A percentile compares a stretch with the other conserved stretches of the same genome.
Conservation (phyloP, 2,329 filamentous ascomycete genomes). For the Talaromyces sp. region DNA sequence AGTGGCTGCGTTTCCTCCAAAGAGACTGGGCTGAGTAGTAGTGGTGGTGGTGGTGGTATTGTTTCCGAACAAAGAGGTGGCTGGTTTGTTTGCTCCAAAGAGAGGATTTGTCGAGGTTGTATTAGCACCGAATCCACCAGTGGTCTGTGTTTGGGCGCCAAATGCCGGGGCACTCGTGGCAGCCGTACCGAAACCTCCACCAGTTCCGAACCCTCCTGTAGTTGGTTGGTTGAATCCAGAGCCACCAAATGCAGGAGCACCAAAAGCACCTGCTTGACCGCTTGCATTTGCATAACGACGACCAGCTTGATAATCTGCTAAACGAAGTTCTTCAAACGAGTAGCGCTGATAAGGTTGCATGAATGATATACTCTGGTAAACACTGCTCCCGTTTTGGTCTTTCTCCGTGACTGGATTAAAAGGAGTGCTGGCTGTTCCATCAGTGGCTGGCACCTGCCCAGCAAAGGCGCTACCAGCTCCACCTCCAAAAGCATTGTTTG, state of each 20-base stretch:
- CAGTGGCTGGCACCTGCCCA: slow-evolving; percentile 35
- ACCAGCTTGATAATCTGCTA: slow-evolving; percentile 85
- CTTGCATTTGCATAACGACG: slow-evolving; percentile 76
- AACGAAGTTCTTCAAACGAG: slow-evolving; percentile 74
- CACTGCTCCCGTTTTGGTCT: slow-evolving; percentile 37
- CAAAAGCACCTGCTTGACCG: slow-evolving; percentile 77
- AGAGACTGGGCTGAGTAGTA: slow-evolving; percentile 35
- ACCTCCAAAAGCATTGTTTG: slow-evolving; percentile 30
- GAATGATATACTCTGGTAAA: slow-evolving; percentile 47
- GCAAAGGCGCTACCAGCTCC: slow-evolving; percentile 41
- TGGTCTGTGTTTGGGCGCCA: slow-evolving; percentile 36
- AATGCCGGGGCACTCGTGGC: slow-evolving; percentile 37
- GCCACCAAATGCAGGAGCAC: slow-evolving; percentile 56
- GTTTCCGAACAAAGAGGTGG: slow-evolving; percentile 34
- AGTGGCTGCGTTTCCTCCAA: slow-evolving; percentile 37
- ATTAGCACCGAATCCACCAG: slow-evolving; percentile 35
- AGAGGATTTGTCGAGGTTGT: slow-evolving; percentile 30
- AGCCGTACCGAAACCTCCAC: slow-evolving; percentile 21
- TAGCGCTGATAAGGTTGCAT: slow-evolving; percentile 64
- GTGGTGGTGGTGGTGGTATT: slow-evolving; percentile 26
- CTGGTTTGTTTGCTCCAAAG: slow-evolving; percentile 43
- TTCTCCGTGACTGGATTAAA: slow-evolving; percentile 45
- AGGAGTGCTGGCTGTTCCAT: slow-evolving; percentile 44
- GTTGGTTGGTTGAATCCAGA: slow-evolving; percentile 42
- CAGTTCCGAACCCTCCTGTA: slow-evolving; percentile 42